A percentile compares a stretch with the other conserved stretches of the same genome.
These are phyloP conservation scores for Phalaenopsis aphrodite DNA, from an alignment of 106 monocot species.

Conservation along the genomic window DNA sequence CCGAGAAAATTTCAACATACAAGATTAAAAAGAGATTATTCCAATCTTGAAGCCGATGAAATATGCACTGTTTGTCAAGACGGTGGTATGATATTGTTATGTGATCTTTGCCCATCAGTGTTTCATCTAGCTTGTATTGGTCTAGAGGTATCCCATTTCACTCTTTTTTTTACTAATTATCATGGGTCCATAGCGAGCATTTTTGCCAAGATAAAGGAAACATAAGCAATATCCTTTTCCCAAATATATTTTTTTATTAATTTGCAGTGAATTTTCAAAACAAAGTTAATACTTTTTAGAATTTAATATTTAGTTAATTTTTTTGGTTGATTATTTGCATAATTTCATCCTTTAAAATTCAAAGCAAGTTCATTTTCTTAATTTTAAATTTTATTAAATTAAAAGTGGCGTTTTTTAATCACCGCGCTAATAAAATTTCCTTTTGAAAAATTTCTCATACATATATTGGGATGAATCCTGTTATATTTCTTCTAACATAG, in stretches of 20 bases:
- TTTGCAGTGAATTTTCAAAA: neutral
- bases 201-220: neutral
- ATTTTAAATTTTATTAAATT: too few relatives aligned
- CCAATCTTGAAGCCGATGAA: conserved; percentile 20
- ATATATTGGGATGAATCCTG: neutral
- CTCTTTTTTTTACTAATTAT: neutral
- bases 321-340: neutral
- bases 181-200: neutral
- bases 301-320: neutral
- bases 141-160: conserved; percentile 31
- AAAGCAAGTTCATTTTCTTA: too few relatives aligned
- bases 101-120: conserved; percentile 69
- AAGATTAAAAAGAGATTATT: conserved; percentile 15
- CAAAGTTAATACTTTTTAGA: neutral
- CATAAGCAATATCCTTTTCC: neutral
- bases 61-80: conserved; percentile 56
- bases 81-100: conserved; percentile 51
- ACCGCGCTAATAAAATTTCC: neutral
- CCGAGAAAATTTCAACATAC: conserved; percentile 9
- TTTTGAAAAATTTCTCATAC: neutral
- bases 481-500: neutral
- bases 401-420: neutral
- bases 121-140: conserved; percentile 54
- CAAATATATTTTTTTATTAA: neutral
- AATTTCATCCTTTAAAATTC: neutral